These are phyloP conservation scores for Blastobotrys niveus DNA, from an alignment of 1,139 yeast species.

Conservation along the genomic window DNA sequence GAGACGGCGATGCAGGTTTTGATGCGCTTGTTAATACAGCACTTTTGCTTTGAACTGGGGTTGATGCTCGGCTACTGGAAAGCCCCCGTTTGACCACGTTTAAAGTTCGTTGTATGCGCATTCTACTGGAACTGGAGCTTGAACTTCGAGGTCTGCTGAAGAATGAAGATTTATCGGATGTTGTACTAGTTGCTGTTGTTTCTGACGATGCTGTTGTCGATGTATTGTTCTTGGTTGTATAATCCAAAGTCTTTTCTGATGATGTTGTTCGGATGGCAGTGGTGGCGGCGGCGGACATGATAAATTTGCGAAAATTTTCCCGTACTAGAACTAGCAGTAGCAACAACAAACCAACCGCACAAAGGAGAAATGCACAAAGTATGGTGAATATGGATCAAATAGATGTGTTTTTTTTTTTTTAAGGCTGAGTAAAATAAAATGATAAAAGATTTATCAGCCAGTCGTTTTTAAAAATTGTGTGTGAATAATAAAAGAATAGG, in stretches of 20 bases:
- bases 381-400: not conserved
- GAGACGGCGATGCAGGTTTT: not conserved
- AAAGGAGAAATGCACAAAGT: not conserved
- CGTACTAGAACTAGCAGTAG: no score
- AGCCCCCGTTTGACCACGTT: slow-evolving; percentile 13
- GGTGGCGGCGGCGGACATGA: not conserved
- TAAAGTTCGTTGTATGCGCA: slow-evolving; percentile 10
- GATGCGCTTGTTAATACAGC: not conserved
- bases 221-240: slow-evolving; percentile 2
- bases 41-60: slow-evolving; percentile 1
- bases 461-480: no score
- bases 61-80: slow-evolving; percentile 8
- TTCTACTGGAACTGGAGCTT: not conserved
- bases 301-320: no score
- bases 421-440: no score
- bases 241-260: no score
- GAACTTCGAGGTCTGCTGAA: not conserved
- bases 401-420: not conserved
- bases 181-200: not conserved
- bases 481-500: no score
- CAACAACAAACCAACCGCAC: no score
- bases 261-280: no score
- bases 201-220: slow-evolving; percentile 2
- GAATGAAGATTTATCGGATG: not conserved
- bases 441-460: no score